These are phyloP conservation scores for Trichoderma orchidacearum DNA, from an alignment of 495 filamentous ascomycete genomes.

Conservation along the genomic window DNA sequence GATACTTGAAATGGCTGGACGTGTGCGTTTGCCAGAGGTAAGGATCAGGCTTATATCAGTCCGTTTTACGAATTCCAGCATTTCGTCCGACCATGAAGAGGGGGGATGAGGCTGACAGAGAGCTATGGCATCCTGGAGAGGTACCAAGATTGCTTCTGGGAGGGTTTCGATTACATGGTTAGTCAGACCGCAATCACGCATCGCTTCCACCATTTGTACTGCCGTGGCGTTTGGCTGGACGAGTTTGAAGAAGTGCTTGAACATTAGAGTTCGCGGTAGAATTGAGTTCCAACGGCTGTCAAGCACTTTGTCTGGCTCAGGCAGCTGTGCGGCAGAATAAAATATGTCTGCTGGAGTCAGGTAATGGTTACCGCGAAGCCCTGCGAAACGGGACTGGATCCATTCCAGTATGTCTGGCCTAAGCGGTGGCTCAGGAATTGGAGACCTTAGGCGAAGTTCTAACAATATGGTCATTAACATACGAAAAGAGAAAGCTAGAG, in stretches of 20 bases:
- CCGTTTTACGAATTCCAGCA: conserved; percentile 66
- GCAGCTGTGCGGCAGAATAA: conserved; percentile 3
- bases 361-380: conserved; percentile 30
- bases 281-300: conserved; percentile 13
- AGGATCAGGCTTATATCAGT: conserved; percentile 67
- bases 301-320: conserved; percentile 2
- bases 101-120: conserved; percentile 71
- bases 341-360: conserved; percentile 45
- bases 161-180: conserved; percentile 56
- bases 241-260: conserved; percentile 41
- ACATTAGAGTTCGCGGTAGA: conserved; percentile 48
- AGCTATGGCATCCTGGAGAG: conserved; percentile 71
- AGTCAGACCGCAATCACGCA: conserved; percentile 46
- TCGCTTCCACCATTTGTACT: conserved; percentile 41
- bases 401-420: conserved; percentile 51
- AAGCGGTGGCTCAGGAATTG: conserved; percentile 41
- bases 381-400: conserved; percentile 53
- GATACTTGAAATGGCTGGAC: conserved; percentile 19
- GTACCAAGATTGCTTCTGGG: conserved; percentile 66
- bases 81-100: conserved; percentile 52
- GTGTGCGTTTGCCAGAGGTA: conserved; percentile 27
- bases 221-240: conserved; percentile 22
- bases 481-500: neutral
- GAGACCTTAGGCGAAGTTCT: conserved; percentile 6
- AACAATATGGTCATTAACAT: neutral